Conservation (phyloP, 1,284 basidiomycete species). For the Ganoderma sinense region DNA sequence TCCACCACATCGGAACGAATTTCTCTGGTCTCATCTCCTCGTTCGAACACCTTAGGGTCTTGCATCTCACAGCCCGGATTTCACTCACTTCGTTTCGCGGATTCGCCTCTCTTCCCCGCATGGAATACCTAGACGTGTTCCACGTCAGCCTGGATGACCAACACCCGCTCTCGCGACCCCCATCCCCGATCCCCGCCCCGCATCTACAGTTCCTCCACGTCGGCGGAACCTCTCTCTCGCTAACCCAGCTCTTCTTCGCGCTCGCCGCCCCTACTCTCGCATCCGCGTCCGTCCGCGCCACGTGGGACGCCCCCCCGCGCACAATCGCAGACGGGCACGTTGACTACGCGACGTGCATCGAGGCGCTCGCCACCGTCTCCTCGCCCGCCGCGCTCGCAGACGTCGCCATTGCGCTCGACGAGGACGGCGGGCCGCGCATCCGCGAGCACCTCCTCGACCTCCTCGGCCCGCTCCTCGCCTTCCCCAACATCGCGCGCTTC, state of each 20-base stretch:
- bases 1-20: too few relatives aligned
- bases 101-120: too few relatives aligned
- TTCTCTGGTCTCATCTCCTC: too few relatives aligned
- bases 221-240: neutral
- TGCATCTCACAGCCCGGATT: too few relatives aligned
- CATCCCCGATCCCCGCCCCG: neutral
- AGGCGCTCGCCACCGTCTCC: neutral
- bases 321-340: neutral
- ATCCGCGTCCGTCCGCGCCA: neutral
- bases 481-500: neutral
- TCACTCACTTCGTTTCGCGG: too few relatives aligned
- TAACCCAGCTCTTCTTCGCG: neutral
- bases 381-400: neutral
- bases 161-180: neutral
- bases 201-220: neutral
- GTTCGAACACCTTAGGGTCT: too few relatives aligned
- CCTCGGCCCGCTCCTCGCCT: neutral
- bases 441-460: neutral
- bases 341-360: neutral
- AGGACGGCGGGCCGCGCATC: neutral
- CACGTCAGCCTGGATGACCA: too few relatives aligned
- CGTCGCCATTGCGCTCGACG: neutral
- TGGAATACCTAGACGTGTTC: too few relatives aligned
- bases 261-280: neutral
- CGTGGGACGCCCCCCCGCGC: neutral